Evolutionary conservation across 2,329 filamentous ascomycete species (phyloP).

Genomic region (Aciculosporium take): DNA sequence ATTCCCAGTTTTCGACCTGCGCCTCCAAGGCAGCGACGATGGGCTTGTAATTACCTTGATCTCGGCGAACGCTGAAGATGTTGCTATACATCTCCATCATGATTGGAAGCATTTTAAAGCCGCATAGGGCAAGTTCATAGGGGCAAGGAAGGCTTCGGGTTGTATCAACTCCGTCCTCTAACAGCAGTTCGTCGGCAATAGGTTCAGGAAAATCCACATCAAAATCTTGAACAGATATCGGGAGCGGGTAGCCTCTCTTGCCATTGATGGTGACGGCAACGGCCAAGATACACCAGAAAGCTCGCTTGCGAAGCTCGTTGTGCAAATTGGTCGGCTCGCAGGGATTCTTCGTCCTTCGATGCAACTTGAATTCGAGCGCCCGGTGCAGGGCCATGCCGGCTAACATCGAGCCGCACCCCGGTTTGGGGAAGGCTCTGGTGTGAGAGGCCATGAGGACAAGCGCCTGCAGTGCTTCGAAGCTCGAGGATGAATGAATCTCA

Average conservation of each 20-base stretch:
- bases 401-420: conserved; percentile 58
- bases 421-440: conserved; percentile 64
- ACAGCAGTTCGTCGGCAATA: conserved; percentile 56
- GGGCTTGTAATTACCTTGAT: conserved; percentile 47
- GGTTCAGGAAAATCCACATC: conserved; percentile 64
- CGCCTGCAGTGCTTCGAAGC: conserved; percentile 56
- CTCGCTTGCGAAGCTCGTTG: conserved; percentile 61
- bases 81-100: conserved; percentile 62
- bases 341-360: conserved; percentile 48
- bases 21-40: conserved; percentile 52
- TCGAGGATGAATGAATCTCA: conserved; percentile 46
- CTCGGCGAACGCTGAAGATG: conserved; percentile 56
- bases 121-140: conserved; percentile 52
- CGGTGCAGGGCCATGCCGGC: conserved; percentile 49
- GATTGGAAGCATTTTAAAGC: conserved; percentile 50
- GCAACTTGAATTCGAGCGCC: conserved; percentile 61
- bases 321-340: conserved; percentile 40
- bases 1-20: conserved; percentile 47
- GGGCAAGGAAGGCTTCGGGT: conserved; percentile 44
- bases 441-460: conserved; percentile 58
- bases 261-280: conserved; percentile 57
- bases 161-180: conserved; percentile 46
- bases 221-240: conserved; percentile 58
- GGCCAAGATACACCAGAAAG: conserved; percentile 60
- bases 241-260: conserved; percentile 64